A percentile compares a stretch with the other conserved stretches of the same genome.
These are phyloP conservation scores for Tolypocladium pustulatum DNA, from an alignment of 2,329 filamentous ascomycete genomes.

Conservation along the genomic window DNA sequence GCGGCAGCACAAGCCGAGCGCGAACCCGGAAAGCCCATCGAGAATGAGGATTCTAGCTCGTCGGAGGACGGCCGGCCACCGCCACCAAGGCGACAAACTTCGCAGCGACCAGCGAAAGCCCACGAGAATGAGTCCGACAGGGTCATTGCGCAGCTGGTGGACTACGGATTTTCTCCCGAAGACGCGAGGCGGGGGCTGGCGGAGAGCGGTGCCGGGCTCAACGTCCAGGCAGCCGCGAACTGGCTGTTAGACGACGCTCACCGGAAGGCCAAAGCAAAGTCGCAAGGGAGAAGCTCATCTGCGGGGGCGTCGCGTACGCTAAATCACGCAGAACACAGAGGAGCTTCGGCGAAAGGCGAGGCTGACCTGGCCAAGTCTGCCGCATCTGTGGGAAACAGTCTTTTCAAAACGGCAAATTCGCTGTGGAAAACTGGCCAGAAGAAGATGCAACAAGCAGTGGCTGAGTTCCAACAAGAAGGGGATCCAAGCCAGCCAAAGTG, in stretches of 20 bases:
- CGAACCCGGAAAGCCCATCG: slow-evolving; percentile 46
- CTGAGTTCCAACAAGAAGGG: slow-evolving; percentile 64
- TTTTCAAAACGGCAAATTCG: slow-evolving; percentile 91
- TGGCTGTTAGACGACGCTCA: slow-evolving; percentile 91
- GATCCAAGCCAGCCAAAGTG: slow-evolving; percentile 83
- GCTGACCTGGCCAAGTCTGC: slow-evolving; percentile 73
- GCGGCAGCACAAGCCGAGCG: slow-evolving; percentile 16
- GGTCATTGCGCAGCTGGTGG: slow-evolving; percentile 78
- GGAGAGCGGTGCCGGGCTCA: slow-evolving; percentile 66
- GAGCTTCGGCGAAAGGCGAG: slow-evolving; percentile 46
- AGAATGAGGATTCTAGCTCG: slow-evolving; percentile 34
- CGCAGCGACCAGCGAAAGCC: slow-evolving; percentile 12
- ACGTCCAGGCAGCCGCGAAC: slow-evolving; percentile 79
- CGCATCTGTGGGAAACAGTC: slow-evolving; percentile 66
- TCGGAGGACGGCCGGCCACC: slow-evolving; percentile 28
- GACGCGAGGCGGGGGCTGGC: slow-evolving; percentile 72
- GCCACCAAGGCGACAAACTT: slow-evolving; percentile 9
- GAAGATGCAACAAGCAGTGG: slow-evolving; percentile 82
- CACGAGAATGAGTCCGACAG: slow-evolving; percentile 48
- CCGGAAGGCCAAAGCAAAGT: slow-evolving; percentile 65
- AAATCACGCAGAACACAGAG: slow-evolving; percentile 17
- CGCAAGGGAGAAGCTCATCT: slow-evolving; percentile 37
- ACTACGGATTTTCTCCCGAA: slow-evolving; percentile 86
- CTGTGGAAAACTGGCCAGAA: slow-evolving; percentile 94
- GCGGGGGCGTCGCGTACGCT: background rate